A percentile compares a stretch with the other conserved stretches of the same genome.
Evolutionary conservation across 306 rosid species (phyloP).

Genomic region (Malus asiatica): DNA sequence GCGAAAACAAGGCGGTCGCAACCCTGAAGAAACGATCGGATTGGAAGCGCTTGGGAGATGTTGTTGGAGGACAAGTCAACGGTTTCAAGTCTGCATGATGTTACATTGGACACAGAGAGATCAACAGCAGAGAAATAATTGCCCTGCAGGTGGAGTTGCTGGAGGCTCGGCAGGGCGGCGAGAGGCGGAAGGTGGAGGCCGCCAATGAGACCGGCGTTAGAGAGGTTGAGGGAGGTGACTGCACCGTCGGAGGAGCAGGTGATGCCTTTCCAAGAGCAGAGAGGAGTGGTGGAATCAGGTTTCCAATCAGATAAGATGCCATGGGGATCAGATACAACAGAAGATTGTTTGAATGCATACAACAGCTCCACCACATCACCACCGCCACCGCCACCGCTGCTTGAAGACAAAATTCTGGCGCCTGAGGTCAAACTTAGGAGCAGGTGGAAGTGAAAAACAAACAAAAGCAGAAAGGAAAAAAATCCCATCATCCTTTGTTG

Average conservation of each 20-base stretch:
- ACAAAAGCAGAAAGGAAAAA: slow-evolving; percentile 11
- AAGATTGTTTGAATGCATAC: slow-evolving; percentile 33
- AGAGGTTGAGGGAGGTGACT: slow-evolving; percentile 39
- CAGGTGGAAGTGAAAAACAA: slow-evolving; percentile 1
- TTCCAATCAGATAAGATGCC: slow-evolving; percentile 44
- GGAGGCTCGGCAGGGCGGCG: slow-evolving; percentile 36
- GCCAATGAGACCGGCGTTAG: slow-evolving; percentile 45
- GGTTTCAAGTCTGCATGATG: slow-evolving; percentile 30
- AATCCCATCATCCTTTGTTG: slow-evolving; percentile 8
- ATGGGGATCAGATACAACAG: slow-evolving; percentile 45
- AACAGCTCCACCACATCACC: slow-evolving; percentile 16
- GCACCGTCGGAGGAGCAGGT: slow-evolving; percentile 34
- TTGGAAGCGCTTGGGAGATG: slow-evolving; percentile 30
- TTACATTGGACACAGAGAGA: slow-evolving; percentile 6
- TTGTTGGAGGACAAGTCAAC: slow-evolving; percentile 60
- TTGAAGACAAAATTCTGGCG: slow-evolving; percentile 11
- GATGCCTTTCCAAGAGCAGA: slow-evolving; percentile 50
- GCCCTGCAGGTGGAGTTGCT: slow-evolving; percentile 23
- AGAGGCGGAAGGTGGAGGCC: slow-evolving; percentile 35
- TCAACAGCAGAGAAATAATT: slow-evolving; percentile 40
- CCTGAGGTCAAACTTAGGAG: slow-evolving; percentile 8
- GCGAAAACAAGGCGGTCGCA: slow-evolving; percentile 30
- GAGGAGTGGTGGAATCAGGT: slow-evolving; percentile 4
- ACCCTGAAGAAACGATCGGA: slow-evolving; percentile 1
- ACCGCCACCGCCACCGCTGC: background rate